Conservation (phyloP, 305 asterid species). For the Solanum hybrid region DNA sequence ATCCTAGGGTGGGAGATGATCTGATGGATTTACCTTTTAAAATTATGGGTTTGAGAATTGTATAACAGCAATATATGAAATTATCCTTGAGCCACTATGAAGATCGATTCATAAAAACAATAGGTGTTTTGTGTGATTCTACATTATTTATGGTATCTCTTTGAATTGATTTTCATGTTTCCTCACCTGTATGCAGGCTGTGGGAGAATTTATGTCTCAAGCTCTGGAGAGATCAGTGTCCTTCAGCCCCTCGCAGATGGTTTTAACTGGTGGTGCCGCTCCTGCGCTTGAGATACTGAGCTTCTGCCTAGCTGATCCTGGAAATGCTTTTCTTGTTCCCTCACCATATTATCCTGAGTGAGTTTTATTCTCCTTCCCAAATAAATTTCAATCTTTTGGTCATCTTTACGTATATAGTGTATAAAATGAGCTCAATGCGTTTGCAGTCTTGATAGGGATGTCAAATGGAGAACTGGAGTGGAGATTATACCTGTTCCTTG, state of each 20-base stretch:
- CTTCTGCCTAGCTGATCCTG: slow-evolving; percentile 52
- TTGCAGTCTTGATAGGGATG: slow-evolving; percentile 45
- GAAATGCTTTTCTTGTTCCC: slow-evolving; percentile 60
- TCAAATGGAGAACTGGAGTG: slow-evolving; percentile 50
- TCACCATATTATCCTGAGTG: slow-evolving; percentile 58
- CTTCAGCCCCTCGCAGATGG: slow-evolving; percentile 38
- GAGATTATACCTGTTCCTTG: slow-evolving; percentile 54
- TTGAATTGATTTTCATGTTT: background rate
- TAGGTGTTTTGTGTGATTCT: background rate
- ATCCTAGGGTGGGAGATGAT: slow-evolving; percentile 1
- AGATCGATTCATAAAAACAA: background rate
- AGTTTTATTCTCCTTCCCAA: slow-evolving; percentile 14
- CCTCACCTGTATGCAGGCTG: slow-evolving; percentile 26
- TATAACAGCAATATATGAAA: background rate
- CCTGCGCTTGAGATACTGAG: slow-evolving; percentile 53
- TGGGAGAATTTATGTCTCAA: slow-evolving; percentile 50
- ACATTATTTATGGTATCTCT: background rate
- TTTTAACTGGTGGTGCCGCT: slow-evolving; percentile 40
- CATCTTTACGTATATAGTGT: background rate
- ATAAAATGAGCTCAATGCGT: background rate
- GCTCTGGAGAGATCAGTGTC: slow-evolving; percentile 28
- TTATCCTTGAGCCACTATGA: background rate
- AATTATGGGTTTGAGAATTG: background rate
- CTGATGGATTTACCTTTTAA: background rate
- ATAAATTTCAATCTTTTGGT: background rate